These are phyloP conservation scores for Coniochaeta sp. DNA, from an alignment of 2,329 filamentous ascomycete species.

Conservation along the genomic window DNA sequence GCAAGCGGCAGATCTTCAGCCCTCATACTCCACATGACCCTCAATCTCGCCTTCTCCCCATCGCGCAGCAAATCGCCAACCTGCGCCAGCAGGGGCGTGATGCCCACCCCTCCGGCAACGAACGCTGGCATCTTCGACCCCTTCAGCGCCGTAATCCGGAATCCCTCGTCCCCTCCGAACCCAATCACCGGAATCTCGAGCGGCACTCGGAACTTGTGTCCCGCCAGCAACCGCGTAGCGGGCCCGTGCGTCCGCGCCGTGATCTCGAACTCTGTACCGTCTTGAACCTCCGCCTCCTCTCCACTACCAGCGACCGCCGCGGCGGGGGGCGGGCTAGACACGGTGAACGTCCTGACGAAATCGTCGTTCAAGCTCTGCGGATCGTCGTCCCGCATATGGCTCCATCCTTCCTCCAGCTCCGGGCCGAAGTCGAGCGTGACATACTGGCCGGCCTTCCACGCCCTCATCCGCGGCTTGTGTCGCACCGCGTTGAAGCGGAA, in stretches of 20 bases:
- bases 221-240: conserved; percentile 60
- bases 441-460: conserved; percentile 68
- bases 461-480: conserved; percentile 14
- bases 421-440: conserved; percentile 65
- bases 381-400: conserved; percentile 78
- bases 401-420: conserved; percentile 67
- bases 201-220: conserved; percentile 40
- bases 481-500: conserved; percentile 27
- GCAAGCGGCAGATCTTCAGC: conserved; percentile 56
- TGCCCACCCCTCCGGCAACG: conserved; percentile 72
- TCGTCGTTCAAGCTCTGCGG: conserved; percentile 79
- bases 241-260: conserved; percentile 63
- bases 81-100: conserved; percentile 73
- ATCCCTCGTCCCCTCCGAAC: conserved; percentile 57
- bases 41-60: conserved; percentile 30
- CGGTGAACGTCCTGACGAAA: conserved; percentile 74
- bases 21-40: conserved; percentile 62
- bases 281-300: conserved; percentile 15
- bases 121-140: conserved; percentile 43
- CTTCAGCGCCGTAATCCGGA: conserved; percentile 23
- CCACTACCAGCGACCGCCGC: conserved; percentile 10
- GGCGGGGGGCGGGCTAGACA: conserved; percentile 53
- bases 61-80: conserved; percentile 36
- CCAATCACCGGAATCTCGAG: conserved; percentile 64
- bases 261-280: conserved; percentile 55